Conservation (phyloP, 805 yeast species). For the Candida krabiensis region DNA sequence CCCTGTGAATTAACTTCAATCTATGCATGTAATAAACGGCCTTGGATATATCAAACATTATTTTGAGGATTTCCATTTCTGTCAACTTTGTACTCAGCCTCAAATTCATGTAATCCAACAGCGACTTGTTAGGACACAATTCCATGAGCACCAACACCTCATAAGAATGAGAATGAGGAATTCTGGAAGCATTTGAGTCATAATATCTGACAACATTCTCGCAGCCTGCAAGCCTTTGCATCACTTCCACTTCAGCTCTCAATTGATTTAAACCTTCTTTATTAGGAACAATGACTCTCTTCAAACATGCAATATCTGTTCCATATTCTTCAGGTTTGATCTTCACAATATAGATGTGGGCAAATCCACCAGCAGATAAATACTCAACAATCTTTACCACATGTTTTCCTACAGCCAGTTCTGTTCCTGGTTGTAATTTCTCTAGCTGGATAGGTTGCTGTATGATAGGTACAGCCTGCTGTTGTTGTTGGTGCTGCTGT, state of each 20-base stretch:
- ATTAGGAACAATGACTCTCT: slow-evolving; percentile 71
- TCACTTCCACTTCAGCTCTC: slow-evolving; percentile 76
- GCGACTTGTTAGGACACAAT: slow-evolving; percentile 80
- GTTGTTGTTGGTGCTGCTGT: neutral
- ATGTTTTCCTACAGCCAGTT: slow-evolving; percentile 51
- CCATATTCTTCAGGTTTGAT: slow-evolving; percentile 48
- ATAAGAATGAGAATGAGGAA: slow-evolving; percentile 49
- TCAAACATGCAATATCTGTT: slow-evolving; percentile 61
- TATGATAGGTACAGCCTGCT: neutral
- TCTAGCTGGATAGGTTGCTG: slow-evolving; percentile 10
- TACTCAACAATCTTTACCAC: slow-evolving; percentile 44
- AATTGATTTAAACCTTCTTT: slow-evolving; percentile 64
- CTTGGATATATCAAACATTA: slow-evolving; percentile 76
- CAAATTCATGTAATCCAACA: slow-evolving; percentile 89
- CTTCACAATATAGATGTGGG: slow-evolving; percentile 70
- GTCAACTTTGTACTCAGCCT: slow-evolving; percentile 74
- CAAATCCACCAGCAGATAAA: slow-evolving; percentile 66
- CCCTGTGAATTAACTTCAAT: slow-evolving; percentile 80
- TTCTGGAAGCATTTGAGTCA: slow-evolving; percentile 74
- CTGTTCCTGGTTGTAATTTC: slow-evolving; percentile 42
- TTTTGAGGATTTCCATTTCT: slow-evolving; percentile 75
- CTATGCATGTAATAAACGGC: slow-evolving; percentile 88
- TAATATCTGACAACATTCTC: slow-evolving; percentile 65
- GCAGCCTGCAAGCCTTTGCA: slow-evolving; percentile 61
- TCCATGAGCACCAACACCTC: slow-evolving; percentile 95